A percentile compares a stretch with the other conserved stretches of the same genome.
Conservation (phyloP, 805 yeast species). For the Kodamaea nitidulidarum region DNA sequence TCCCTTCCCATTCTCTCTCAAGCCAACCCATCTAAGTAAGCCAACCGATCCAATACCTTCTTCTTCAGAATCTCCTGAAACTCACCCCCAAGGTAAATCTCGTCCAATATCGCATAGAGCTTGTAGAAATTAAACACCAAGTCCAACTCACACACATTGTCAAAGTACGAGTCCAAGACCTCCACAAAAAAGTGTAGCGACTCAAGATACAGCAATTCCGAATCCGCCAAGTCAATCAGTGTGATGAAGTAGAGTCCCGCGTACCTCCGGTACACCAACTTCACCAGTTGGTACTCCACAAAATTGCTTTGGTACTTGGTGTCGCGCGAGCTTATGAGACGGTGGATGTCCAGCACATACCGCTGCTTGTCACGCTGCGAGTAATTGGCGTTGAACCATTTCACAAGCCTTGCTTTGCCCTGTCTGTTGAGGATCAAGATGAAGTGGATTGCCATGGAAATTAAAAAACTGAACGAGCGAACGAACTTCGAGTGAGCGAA, state of each 20-base stretch:
- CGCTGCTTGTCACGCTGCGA: constrained; percentile 28
- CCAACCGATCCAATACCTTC: constrained; percentile 59
- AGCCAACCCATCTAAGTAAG: constrained; percentile 59
- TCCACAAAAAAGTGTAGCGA: constrained; percentile 87
- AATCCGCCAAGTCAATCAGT: constrained; percentile 74
- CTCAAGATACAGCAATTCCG: constrained; percentile 78
- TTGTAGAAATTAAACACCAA: constrained; percentile 88
- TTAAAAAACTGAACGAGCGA: neutral
- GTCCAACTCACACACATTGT: constrained; percentile 91
- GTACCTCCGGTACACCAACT: constrained; percentile 80
- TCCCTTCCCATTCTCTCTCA: too few species aligned
- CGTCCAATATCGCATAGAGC: constrained; percentile 78
- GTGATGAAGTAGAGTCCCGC: constrained; percentile 90
- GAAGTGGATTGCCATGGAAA: constrained; percentile 70
- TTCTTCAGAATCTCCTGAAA: constrained; percentile 79
- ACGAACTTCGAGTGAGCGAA: too few species aligned
- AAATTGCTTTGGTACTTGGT: constrained; percentile 79
- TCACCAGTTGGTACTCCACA: constrained; percentile 55
- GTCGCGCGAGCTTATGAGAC: constrained; percentile 76
- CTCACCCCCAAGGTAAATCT: constrained; percentile 87
- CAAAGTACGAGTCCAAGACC: constrained; percentile 77
- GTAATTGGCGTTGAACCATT: constrained; percentile 55
- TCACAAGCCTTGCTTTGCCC: constrained; percentile 84
- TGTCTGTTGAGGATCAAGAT: constrained; percentile 83
- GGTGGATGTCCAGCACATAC: constrained; percentile 63